A percentile compares a stretch with the other conserved stretches of the same genome.
phyloP scores from a whole-genome alignment of 495 filamentous ascomycete genomes.

The Trichocladium antarcticum region DNA sequence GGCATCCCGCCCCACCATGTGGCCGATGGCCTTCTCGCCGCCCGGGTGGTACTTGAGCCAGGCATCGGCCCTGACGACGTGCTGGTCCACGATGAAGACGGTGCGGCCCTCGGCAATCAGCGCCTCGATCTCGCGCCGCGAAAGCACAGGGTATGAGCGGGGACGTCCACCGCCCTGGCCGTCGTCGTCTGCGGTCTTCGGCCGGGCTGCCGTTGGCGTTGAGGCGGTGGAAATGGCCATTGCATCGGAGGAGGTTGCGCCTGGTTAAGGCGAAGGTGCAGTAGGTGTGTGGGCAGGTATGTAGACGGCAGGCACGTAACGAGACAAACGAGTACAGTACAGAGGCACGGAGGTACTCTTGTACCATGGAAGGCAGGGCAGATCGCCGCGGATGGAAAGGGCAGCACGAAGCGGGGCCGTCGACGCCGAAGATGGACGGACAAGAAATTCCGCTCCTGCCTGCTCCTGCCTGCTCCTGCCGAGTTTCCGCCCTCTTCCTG shows the following conservation, averaged over 20 bases:
- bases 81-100: conserved; percentile 68
- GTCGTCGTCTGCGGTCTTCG: not conserved
- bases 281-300: no score
- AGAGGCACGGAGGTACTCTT: no score
- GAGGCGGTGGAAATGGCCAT: not conserved
- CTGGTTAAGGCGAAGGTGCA: no score
- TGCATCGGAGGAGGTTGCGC: not conserved
- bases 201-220: not conserved
- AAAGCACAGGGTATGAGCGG: conserved; percentile 36
- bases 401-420: no score
- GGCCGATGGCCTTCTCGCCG: conserved; percentile 80
- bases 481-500: no score
- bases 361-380: no score
- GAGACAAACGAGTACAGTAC: no score
- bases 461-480: no score
- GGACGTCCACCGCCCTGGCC: not conserved
- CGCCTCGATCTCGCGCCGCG: conserved; percentile 69
- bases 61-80: conserved; percentile 76
- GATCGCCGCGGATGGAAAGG: no score
- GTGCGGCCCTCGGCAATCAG: conserved; percentile 77
- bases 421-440: no score
- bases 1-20: conserved; percentile 94
- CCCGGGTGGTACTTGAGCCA: conserved; percentile 88
- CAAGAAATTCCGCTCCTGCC: no score
- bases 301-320: no score